phyloP scores from a whole-genome alignment of 495 filamentous ascomycete genomes.

The Xylaria flabelliformis region DNA sequence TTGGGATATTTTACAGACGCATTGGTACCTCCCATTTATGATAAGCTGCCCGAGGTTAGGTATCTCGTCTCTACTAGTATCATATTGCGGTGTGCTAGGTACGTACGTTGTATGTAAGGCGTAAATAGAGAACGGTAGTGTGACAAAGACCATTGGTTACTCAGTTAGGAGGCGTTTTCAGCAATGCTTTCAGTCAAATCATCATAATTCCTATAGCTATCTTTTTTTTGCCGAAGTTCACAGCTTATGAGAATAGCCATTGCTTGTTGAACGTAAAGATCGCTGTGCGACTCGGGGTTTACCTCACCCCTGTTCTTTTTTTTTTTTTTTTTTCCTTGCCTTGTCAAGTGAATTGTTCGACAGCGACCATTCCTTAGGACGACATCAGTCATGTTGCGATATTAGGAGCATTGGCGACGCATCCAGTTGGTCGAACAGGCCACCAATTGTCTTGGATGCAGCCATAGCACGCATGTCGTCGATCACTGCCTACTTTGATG shows the following conservation, averaged over 20 bases:
- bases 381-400: constrained; percentile 5
- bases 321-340: no score
- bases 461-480: constrained; percentile 3
- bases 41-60: not conserved
- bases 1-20: not conserved
- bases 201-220: not conserved
- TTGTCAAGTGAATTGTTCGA: constrained; percentile 4
- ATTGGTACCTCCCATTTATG: not conserved
- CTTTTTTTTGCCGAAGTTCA: not conserved
- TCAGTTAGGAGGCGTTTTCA: not conserved
- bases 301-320: not conserved
- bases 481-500: constrained; percentile 21
- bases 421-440: constrained; percentile 9
- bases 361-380: not conserved
- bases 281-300: not conserved
- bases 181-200: not conserved
- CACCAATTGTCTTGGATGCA: constrained; percentile 4
- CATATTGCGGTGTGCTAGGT: not conserved
- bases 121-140: not conserved
- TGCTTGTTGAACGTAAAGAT: not conserved
- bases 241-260: not conserved
- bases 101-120: not conserved
- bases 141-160: not conserved
- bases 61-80: not conserved
- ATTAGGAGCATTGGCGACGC: not conserved